Base-by-base conservation (phyloP, 768 basidiomycete species). In the Strobilomyces echinocephalus region DNA sequence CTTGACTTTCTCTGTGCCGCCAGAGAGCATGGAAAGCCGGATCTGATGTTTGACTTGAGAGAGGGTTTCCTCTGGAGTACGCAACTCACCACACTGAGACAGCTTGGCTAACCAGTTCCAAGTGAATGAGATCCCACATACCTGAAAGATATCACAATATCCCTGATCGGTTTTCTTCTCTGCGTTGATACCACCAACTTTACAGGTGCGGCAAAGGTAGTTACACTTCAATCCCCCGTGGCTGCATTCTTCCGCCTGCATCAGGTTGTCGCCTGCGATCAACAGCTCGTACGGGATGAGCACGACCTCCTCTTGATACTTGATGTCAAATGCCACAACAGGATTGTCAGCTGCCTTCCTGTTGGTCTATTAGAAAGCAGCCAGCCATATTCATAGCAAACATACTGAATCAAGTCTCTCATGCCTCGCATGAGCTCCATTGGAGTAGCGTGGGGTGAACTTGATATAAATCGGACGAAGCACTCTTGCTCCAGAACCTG, bases 211-310 rank as follows among this genome's bases (percentile, higher is more conserved):
- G 10, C 35, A 35, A 15, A 72, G 62, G 39, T 60, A 60, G n/a
- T 73, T 74, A 16, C 65, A 62, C 8, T 46, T 60, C 1, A 71
- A 30, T 0, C 73, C 69, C n/a, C 55, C 61, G 16, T 73, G 71
- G 18, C 65, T 69, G 42, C 66, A 72, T 11, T 65, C 61, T 35
- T 74, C 69, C 0, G 70, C 63, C 21, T 73, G 73, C 73, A 73
- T 72, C 0, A 68, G 73, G 30, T 74, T 74, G 52, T 74, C 66
- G 5, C 65, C 60, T 0, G 58, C 42, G 4, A 65, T 24, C 14
- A 71, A 56, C 0, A 70, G 53, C 0, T 39, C 31, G 30, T 67
- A 72, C 0, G 59, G 68, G 0, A 57, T 50, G 0, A 72, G 40
- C 31, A 59, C 38, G 0, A 72, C 60, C 24, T 69, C 58, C 16